A percentile compares a stretch with the other conserved stretches of the same genome.
Evolutionary conservation across 78 protist species (phyloP).

Genomic region (Pelomyxa schiedti): DNA sequence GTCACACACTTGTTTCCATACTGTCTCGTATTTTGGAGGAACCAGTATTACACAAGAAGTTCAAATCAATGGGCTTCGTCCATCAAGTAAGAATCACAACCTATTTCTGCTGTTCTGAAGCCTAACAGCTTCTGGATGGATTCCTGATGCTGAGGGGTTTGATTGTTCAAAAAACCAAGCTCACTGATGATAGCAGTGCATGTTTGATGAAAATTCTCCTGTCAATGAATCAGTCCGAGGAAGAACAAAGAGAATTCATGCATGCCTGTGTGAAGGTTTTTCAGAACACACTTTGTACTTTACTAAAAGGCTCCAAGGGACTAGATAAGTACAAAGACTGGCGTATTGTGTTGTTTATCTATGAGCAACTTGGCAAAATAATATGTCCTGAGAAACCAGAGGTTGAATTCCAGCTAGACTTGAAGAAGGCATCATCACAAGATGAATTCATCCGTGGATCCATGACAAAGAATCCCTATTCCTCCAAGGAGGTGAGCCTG

Average conservation of each 20-base stretch:
- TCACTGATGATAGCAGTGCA: conserved; percentile 43
- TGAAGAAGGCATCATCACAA: conserved; percentile 66
- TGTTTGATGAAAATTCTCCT: not conserved
- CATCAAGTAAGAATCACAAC: no score
- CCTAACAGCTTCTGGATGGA: conserved; percentile 24
- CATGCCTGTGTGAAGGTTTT: conserved; percentile 21
- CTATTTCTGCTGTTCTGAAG: no score
- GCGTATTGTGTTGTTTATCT: no score
- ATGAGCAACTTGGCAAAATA: conserved; percentile 60
- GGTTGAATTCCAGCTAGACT: conserved; percentile 31
- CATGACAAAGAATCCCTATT: conserved; percentile 69
- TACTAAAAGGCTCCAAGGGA: no score
- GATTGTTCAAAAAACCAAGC: conserved; percentile 53
- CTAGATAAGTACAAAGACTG: no score
- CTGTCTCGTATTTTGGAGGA: conserved; percentile 27
- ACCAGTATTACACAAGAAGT: conserved; percentile 8
- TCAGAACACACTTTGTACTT: not conserved
- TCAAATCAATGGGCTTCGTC: no score
- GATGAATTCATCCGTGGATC: conserved; percentile 87
- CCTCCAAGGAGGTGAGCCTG: conserved; percentile 26
- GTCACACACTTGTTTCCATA: conserved; percentile 15
- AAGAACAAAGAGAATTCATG: not conserved
- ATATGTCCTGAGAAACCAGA: conserved; percentile 53
- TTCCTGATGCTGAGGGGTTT: conserved; percentile 62
- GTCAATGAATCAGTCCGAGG: not conserved